Base-by-base conservation (phyloP, 495 filamentous ascomycete species). In the Neurospora sp. region DNA sequence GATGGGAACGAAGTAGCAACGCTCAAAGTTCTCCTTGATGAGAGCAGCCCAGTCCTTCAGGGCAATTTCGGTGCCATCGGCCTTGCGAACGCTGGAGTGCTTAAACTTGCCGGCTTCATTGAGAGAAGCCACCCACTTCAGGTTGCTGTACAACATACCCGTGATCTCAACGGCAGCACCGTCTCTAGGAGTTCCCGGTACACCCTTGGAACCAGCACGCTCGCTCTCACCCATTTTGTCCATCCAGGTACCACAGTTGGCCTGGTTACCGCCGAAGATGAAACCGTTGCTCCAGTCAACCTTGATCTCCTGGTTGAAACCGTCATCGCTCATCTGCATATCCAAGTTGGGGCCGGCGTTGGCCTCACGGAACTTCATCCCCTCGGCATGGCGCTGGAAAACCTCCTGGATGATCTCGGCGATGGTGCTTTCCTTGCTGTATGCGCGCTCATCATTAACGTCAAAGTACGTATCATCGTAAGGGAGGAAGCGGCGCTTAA, bases 191-290 rank as follows among this genome's bases (percentile, higher is more conserved):
- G 96, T 98, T 3, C 94, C 96, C 0, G 96, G 96, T n/a, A 96
- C 84, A 71, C 96, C 96, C 84, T 97, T 98, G 77, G 89, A 96
- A 43, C 92, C 90, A 31, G 96, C 96, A 72, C 90, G 92, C 72
- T 92, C 88, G 72, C 93, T 97, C 82, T 99, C 96, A n/a, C 96
- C 96, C 96, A 98, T 99, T 87, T 99, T 99, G 84, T 99, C 96
- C 92, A 97, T 97, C 96, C 96, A 99, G 5, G 96, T 99, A 71
- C 96, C 96, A 77, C 96, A 99, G 79, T 99, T 99, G 80, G 83
- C 84, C 79, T 98, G 93, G 76, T 91, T 98, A 42, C 96, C 96
- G 43, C 96, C 96, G 76, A 94, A 97, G 73, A 99, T 90, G 71
- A 99, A 87, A 21, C 96, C 96, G 2, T 92, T 97, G 13, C 88